Evolutionary conservation across 768 basidiomycete genomes (phyloP).

Genomic region (Lentinula lateritia): DNA sequence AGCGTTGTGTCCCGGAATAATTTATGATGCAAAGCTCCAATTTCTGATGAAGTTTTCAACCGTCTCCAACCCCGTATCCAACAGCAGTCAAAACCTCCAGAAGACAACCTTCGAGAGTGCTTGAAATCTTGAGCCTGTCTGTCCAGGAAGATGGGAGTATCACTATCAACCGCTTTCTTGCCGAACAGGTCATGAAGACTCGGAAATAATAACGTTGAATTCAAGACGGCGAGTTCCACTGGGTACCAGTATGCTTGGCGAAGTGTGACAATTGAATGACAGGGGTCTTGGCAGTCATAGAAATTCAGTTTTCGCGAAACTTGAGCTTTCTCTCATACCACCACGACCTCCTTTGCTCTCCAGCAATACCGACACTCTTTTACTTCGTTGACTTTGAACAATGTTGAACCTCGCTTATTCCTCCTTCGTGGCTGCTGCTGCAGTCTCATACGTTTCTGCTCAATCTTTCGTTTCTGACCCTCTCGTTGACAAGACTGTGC

Average conservation of each 20-base stretch:
- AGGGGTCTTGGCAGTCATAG: neutral
- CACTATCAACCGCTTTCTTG: too few species aligned
- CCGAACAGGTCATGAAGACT: too few species aligned
- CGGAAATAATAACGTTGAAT: too few species aligned
- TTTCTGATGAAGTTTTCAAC: neutral
- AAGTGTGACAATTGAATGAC: neutral
- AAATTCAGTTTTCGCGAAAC: neutral
- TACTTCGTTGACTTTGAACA: neutral
- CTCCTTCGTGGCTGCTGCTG: conserved; percentile 2
- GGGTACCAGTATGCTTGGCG: neutral
- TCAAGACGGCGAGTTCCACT: too few species aligned
- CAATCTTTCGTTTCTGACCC: conserved; percentile 9
- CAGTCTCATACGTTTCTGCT: conserved; percentile 7
- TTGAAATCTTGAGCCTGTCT: too few species aligned
- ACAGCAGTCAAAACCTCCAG: too few species aligned
- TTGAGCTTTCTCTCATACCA: neutral
- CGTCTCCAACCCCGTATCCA: neutral
- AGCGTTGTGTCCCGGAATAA: neutral
- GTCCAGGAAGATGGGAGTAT: too few species aligned
- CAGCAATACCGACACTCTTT: conserved; percentile 1
- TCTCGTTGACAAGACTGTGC: conserved; percentile 6
- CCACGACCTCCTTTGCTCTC: conserved; percentile 1
- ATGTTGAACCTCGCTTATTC: conserved; percentile 6
- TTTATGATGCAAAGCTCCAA: neutral
- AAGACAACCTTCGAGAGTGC: too few species aligned